Base-by-base conservation (phyloP, 495 filamentous ascomycete genomes). In the Staphylotrichum tortipilum region DNA sequence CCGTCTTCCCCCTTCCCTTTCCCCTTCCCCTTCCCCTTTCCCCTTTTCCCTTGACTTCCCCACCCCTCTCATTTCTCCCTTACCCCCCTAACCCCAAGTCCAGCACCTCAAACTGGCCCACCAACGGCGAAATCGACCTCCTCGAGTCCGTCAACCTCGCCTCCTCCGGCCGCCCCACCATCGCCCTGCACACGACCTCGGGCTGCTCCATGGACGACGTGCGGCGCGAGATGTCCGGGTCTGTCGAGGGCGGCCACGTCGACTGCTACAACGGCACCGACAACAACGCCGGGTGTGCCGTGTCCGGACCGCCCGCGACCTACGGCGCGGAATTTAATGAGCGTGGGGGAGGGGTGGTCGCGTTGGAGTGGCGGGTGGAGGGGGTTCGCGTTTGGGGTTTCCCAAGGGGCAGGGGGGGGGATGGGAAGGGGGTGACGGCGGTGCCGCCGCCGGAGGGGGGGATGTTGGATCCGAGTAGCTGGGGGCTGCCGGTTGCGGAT, bases 51-150 rank as follows among this genome's bases (percentile, higher is more conserved):
- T 12, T 34, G n/a, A 14, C 11, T 9, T 12, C n/a, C 1, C 10
- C 31, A 8, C 31, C 31, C 31, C 4, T 14, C 31, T 15, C 31
- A 4, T 34, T 15, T 34, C n/a, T 12, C 23, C 26, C n/a, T n/a
- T n/a, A n/a, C n/a, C n/a, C n/a, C n/a, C n/a, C n/a, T n/a, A n/a
- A n/a, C n/a, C n/a, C n/a, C 31, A 29, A 37, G 9, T 2, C 8
- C 35, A 56, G 50, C 30, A 78, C 77, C 46, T 51, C 61, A 29
- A 69, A 78, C 69, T 88, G 84, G 84, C 84, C 84, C 21, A 61
- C 62, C n/a, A 70, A 79, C 54, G 84, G 84, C 48, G 83, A 88
- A 60, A 82, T 86, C 56, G 84, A 88, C 49, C 74, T 88, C 39
- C 82, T 89, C 67, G 84, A 88, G 63, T 78, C 82, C 33, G 81